Conservation (phyloP, 2,329 filamentous ascomycete genomes). For the Penicillium verrucosum region DNA sequence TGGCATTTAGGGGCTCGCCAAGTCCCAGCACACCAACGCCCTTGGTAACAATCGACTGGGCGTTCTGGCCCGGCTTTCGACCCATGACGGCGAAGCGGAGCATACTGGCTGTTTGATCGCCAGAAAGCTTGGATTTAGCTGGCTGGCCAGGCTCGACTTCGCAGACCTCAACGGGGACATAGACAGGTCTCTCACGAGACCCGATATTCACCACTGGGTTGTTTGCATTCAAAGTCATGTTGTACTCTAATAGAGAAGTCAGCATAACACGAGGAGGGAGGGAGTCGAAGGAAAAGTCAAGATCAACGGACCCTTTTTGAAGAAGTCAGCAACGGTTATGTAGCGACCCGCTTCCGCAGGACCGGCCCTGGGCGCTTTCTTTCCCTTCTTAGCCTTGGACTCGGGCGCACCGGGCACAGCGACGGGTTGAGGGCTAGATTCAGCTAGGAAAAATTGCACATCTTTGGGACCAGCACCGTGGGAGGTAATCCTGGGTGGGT, state of each 20-base stretch:
- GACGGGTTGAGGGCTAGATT: conserved; percentile 13
- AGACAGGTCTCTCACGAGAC: conserved; percentile 54
- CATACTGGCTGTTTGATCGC: conserved; percentile 65
- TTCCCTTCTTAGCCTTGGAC: conserved; percentile 30
- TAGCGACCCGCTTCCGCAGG: conserved; percentile 39
- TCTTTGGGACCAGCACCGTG: conserved; percentile 50
- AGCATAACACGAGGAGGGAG: neutral
- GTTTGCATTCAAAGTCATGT: conserved; percentile 36
- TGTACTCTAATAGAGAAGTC: conserved; percentile 26
- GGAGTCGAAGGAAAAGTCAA: neutral
- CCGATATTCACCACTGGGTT: conserved; percentile 67
- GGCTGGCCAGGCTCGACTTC: conserved; percentile 63
- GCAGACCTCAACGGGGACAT: conserved; percentile 66
- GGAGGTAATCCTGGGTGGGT: conserved; percentile 36
- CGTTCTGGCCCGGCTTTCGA: conserved; percentile 64
- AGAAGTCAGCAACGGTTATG: conserved; percentile 54
- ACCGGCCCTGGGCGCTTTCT: conserved; percentile 27
- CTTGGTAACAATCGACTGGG: conserved; percentile 58
- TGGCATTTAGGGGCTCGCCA: conserved; percentile 42
- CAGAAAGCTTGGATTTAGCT: conserved; percentile 57
- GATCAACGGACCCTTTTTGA: conserved; percentile 40
- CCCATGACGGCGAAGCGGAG: conserved; percentile 63
- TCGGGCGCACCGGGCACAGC: conserved; percentile 4
- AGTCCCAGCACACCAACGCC: conserved; percentile 58
- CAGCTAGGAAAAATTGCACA: conserved; percentile 55